phyloP scores from a whole-genome alignment of 345 rosid species.

The Euphorbia tirucalli region DNA sequence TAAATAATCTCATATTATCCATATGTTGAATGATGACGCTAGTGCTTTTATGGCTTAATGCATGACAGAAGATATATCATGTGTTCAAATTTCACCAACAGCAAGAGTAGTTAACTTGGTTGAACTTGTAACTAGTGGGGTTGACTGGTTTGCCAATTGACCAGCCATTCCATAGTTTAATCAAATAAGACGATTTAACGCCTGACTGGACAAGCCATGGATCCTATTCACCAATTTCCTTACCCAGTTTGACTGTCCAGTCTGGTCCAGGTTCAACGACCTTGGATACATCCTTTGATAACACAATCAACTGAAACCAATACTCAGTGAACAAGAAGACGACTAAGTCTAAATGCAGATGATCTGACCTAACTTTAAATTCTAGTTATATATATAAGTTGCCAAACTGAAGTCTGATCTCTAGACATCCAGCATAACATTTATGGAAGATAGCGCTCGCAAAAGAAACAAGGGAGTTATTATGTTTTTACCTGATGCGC shows the following conservation, averaged over 20 bases:
- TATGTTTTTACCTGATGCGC: slow-evolving; percentile 77
- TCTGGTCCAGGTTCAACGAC: not conserved
- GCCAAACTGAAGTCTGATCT: not conserved
- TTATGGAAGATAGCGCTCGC: not conserved
- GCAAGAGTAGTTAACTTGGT: not conserved
- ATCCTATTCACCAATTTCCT: not conserved
- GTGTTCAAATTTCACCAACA: not conserved
- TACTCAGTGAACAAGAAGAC: no score
- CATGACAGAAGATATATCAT: not conserved
- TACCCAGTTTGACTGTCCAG: not conserved
- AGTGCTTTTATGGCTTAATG: not conserved
- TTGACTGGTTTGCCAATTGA: not conserved
- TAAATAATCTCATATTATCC: no score
- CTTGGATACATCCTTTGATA: no score
- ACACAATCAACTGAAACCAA: not conserved
- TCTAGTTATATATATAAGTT: no score
- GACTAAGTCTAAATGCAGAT: no score
- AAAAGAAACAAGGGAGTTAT: slow-evolving; percentile 11
- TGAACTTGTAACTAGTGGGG: not conserved
- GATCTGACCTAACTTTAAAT: no score
- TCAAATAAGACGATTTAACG: not conserved
- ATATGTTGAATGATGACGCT: not conserved
- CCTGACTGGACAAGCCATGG: not conserved
- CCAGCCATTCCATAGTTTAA: not conserved
- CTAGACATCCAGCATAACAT: not conserved